These are phyloP conservation scores for Saccharomycopsis babjevae DNA, from an alignment of 805 yeast species.

Conservation along the genomic window DNA sequence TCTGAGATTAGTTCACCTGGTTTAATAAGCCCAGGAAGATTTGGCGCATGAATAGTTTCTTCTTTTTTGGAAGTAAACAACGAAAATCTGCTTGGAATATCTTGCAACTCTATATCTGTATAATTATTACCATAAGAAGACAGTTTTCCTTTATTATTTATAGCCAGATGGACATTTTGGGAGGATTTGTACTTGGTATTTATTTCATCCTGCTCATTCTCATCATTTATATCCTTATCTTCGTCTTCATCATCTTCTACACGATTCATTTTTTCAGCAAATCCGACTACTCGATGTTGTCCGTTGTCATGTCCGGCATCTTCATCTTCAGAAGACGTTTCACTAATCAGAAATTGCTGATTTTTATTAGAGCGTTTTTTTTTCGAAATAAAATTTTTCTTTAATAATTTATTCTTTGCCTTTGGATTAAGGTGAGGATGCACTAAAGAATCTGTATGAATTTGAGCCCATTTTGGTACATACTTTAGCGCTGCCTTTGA, in stretches of 20 bases:
- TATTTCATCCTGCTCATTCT: not conserved
- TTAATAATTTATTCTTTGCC: not conserved
- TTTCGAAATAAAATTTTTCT: not conserved
- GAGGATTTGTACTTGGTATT: not conserved
- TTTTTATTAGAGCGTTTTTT: not conserved
- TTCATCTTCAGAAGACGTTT: not conserved
- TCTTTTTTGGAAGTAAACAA: constrained; percentile 75
- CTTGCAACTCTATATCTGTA: constrained; percentile 8
- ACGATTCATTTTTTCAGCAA: constrained; percentile 28
- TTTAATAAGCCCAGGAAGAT: constrained; percentile 64
- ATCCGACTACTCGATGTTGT: constrained; percentile 20
- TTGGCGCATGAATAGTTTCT: constrained; percentile 84
- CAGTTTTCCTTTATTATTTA: not conserved
- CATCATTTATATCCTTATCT: not conserved
- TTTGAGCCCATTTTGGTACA: constrained; percentile 11
- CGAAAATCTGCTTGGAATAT: constrained; percentile 68
- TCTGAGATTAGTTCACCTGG: constrained; percentile 36
- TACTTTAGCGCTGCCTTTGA: constrained; percentile 13
- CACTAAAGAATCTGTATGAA: not conserved
- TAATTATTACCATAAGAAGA: not conserved
- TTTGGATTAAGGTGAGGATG: not conserved
- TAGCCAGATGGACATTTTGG: not conserved
- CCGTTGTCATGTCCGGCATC: not conserved
- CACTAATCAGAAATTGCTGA: not conserved
- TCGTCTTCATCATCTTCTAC: constrained; percentile 2